Conservation (phyloP, 2,329 filamentous ascomycete genomes). For the Claviceps pusilla region DNA sequence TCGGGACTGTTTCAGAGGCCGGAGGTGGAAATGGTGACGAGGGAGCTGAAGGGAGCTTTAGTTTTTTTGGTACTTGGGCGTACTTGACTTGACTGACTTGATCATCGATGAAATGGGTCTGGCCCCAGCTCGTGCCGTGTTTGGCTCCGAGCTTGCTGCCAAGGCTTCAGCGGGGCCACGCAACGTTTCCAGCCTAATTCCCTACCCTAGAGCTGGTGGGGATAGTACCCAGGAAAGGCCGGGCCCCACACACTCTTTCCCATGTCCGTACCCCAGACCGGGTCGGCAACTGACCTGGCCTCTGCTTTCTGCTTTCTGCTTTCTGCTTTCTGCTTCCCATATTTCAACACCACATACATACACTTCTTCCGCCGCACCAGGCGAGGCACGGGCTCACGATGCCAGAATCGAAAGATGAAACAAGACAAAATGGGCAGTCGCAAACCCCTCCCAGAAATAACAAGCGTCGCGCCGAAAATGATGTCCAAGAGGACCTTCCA, state of each 20-base stretch:
- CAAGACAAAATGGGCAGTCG: background rate
- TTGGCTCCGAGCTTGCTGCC: background rate
- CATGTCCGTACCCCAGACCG: background rate
- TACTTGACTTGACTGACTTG: background rate
- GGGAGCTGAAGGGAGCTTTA: conserved; percentile 5
- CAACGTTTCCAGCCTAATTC: background rate
- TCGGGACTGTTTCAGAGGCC: conserved; percentile 3
- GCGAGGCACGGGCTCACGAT: background rate
- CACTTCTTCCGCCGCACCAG: background rate
- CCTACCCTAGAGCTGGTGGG: background rate
- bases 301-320: background rate
- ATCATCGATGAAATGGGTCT: conserved; percentile 6
- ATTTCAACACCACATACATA: background rate
- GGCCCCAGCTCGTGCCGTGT: no score
- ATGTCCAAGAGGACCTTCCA: conserved; percentile 31
- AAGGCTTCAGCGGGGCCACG: background rate
- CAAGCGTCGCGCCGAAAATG: conserved; percentile 20
- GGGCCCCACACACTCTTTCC: background rate
- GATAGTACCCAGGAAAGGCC: no score
- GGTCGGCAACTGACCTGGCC: background rate
- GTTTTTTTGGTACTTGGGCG: background rate
- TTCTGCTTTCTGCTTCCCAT: background rate
- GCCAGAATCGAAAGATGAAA: background rate
- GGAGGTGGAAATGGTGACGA: conserved; percentile 1
- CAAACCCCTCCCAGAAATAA: conserved; percentile 8